These are phyloP conservation scores for Xanthoconium separans DNA, from an alignment of 1,284 basidiomycete genomes.

Conservation along the genomic window DNA sequence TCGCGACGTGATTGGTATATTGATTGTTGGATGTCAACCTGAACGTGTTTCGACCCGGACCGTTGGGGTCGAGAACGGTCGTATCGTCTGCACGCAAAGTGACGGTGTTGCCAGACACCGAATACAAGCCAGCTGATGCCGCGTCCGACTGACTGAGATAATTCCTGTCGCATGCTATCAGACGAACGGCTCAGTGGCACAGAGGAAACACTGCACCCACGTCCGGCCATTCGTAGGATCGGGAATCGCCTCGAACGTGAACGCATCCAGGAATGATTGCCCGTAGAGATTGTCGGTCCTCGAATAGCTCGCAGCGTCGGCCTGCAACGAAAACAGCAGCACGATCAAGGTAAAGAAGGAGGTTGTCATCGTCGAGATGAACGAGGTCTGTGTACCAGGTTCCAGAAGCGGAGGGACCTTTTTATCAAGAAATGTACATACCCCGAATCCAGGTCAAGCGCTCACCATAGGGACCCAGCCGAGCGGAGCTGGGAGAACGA, in stretches of 20 bases:
- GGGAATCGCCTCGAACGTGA: conserved; percentile 37
- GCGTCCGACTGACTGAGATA: conserved; percentile 50
- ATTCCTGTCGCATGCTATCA: conserved; percentile 35
- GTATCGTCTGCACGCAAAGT: conserved; percentile 38
- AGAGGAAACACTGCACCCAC: conserved; percentile 26
- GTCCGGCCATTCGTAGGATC: conserved; percentile 49
- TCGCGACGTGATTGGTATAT: conserved; percentile 35
- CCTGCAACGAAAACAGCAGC: conserved; percentile 5
- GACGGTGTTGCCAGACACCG: conserved; percentile 43
- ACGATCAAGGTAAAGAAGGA: conserved; percentile 7
- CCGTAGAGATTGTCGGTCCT: conserved; percentile 40
- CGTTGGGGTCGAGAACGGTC: conserved; percentile 30
- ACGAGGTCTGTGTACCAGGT: too few relatives aligned
- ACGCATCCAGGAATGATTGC: conserved; percentile 40
- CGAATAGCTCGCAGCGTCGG: conserved; percentile 35
- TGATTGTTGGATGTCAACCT: conserved; percentile 32
- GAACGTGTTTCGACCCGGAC: conserved; percentile 38
- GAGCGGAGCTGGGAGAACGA: too few relatives aligned
- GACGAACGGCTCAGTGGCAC: background rate
- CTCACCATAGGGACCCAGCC: too few relatives aligned
- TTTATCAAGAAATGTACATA: too few relatives aligned
- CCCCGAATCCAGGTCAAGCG: too few relatives aligned
- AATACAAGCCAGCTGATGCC: conserved; percentile 44
- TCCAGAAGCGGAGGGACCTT: too few relatives aligned
- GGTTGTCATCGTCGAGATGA: conserved; percentile 8